These are phyloP conservation scores for Atkinsonella texensis DNA, from an alignment of 2,329 filamentous ascomycete genomes.

Conservation along the genomic window DNA sequence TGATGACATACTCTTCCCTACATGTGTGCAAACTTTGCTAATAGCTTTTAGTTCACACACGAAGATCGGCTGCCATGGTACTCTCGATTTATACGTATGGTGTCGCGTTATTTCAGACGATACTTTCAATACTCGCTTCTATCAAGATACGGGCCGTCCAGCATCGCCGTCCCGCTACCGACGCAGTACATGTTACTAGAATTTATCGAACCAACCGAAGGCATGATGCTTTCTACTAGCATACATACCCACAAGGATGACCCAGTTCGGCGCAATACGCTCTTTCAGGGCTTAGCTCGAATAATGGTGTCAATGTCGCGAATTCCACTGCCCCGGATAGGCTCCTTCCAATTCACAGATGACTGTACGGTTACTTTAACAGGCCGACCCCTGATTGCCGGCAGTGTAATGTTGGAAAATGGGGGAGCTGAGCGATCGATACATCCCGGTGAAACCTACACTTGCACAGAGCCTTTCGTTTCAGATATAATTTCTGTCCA, in stretches of 20 bases:
- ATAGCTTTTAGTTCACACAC: conserved; percentile 7
- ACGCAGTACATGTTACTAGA: conserved; percentile 16
- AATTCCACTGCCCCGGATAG: conserved; percentile 17
- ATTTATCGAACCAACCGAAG: conserved; percentile 11
- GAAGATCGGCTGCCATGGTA: conserved; percentile 7
- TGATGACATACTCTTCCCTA: neutral
- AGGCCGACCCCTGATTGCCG: conserved; percentile 13
- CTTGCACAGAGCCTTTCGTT: conserved; percentile 12
- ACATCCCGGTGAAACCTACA: conserved; percentile 16
- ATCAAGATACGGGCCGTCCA: neutral
- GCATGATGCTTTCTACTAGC: conserved; percentile 17
- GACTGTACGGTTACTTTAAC: conserved; percentile 17
- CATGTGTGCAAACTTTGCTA: too few relatives aligned
- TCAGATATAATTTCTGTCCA: conserved; percentile 14
- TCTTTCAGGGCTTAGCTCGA: conserved; percentile 17
- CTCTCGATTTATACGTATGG: neutral
- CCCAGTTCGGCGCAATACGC: conserved; percentile 9
- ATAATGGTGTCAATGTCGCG: conserved; percentile 18
- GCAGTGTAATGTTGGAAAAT: conserved; percentile 19
- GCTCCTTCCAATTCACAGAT: conserved; percentile 17
- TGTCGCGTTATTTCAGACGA: too few relatives aligned
- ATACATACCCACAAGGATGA: conserved; percentile 10
- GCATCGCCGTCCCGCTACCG: conserved; percentile 1
- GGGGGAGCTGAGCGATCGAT: conserved; percentile 19
- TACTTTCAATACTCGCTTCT: neutral